These are phyloP conservation scores for Solanum chilense DNA, from an alignment of 257 asterid species.

Conservation along the genomic window DNA sequence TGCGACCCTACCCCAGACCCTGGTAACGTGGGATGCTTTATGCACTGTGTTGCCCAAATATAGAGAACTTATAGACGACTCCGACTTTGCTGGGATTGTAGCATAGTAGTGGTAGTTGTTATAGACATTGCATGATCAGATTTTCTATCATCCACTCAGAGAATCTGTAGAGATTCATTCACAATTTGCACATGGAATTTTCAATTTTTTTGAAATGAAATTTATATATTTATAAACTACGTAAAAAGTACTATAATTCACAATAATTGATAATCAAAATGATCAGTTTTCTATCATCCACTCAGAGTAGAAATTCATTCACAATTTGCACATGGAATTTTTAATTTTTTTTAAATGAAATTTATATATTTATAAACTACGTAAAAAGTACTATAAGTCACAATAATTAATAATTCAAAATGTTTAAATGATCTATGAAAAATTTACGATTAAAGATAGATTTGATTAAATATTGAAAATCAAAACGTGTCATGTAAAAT, in stretches of 20 bases:
- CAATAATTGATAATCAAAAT: neutral
- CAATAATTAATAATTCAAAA: no score
- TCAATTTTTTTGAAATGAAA: no score
- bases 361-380: neutral
- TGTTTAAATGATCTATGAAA: no score
- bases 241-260: no score
- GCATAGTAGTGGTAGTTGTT: neutral
- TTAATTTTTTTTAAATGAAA: no score
- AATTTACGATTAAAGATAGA: no score
- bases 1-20: neutral
- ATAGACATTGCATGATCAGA: neutral
- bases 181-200: neutral
- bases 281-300: no score
- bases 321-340: neutral
- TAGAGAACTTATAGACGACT: neutral
- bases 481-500: no score
- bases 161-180: neutral
- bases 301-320: neutral
- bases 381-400: no score
- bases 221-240: neutral
- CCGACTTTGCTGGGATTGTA: neutral
- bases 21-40: neutral
- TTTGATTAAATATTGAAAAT: no score
- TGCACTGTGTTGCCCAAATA: neutral
- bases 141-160: no score